Evolutionary conservation across 305 asterid genomes (phyloP).

Genomic region (Solanum aculeatissimum): DNA sequence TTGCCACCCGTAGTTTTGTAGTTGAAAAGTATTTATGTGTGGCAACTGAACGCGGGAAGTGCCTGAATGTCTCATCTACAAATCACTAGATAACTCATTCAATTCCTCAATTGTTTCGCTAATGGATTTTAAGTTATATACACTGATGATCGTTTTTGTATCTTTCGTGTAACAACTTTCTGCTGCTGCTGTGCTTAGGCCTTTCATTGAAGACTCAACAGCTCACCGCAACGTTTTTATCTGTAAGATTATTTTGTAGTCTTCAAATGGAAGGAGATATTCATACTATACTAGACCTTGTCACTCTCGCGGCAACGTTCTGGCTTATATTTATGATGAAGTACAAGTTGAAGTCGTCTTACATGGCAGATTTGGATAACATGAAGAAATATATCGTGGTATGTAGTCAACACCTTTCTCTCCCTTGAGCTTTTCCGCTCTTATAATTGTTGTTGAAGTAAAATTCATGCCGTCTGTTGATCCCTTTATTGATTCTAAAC

Average conservation of each 20-base stretch:
- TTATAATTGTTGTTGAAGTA: background rate
- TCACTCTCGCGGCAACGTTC: slow-evolving; percentile 56
- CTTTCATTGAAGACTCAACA: slow-evolving; percentile 77
- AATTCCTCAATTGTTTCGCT: background rate
- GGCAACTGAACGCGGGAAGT: background rate
- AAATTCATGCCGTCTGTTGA: background rate
- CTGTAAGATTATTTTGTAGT: slow-evolving; percentile 52
- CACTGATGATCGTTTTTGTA: background rate
- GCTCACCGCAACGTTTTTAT: slow-evolving; percentile 67
- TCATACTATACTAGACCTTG: slow-evolving; percentile 69
- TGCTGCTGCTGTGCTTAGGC: slow-evolving; percentile 20
- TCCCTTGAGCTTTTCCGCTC: background rate
- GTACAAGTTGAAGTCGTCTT: slow-evolving; percentile 55
- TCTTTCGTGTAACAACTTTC: background rate
- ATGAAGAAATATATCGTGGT: slow-evolving; percentile 68
- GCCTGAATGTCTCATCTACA: background rate
- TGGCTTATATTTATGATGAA: slow-evolving; percentile 82
- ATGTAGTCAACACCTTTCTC: background rate
- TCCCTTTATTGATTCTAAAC: background rate
- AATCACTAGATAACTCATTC: background rate
- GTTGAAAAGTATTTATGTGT: too few species aligned
- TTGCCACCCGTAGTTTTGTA: background rate
- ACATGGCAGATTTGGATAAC: slow-evolving; percentile 50
- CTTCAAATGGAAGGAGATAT: slow-evolving; percentile 63
- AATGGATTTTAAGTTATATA: background rate